Evolutionary conservation across 208 protist genomes (phyloP), one percentile per base, ranked within the genome.

Genomic region (Zelonia costaricensis): DNA sequence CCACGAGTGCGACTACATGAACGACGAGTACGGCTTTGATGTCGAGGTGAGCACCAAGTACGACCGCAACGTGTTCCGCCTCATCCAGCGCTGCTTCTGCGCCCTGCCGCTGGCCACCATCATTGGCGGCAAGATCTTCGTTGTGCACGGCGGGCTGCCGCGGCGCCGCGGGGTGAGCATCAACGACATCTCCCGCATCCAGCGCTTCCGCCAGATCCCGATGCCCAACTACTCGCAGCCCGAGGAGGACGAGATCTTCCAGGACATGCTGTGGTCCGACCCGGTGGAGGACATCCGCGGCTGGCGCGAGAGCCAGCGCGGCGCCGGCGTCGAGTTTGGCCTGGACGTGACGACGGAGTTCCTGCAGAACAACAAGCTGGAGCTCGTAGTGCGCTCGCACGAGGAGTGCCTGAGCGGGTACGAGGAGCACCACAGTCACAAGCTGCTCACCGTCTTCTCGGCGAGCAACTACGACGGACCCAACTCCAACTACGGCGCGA

Each of bases 21-120:
- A 94, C 62, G 88, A 94, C 44, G 94, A 98, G 43, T 99, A 99
- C 79, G 98, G 98, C 43, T 99, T 99, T 69, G 99, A 99, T 69
- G 97, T 99, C 45, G 98, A 99, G 81, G 99, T 98, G 63, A 91
- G 97, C 62, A 91, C 93, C 57, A 99, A 99, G 82, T 99, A 98
- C 73, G 97, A 96, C 66, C 80, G 85, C 38, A 92, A 93, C 45
- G 68, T 96, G 38, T 96, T 91, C 60, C 85, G 82, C 6, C 83
- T 93, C 25, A 92, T 96, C 36, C 84, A 92, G 60, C 84, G 83
- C 51, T 94, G 85, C 77, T 96, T 96, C 80, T 93, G 88, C 61
- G 87, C 86, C 8, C 71, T 96, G 38, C 90, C 90, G 30, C 79
- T 96, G 10, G 90, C 85, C 16, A 92, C 84, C 5, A 76, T 93